phyloP scores from a whole-genome alignment of 192 early-diverging fungal species.

The Umbelopsis sp. region DNA sequence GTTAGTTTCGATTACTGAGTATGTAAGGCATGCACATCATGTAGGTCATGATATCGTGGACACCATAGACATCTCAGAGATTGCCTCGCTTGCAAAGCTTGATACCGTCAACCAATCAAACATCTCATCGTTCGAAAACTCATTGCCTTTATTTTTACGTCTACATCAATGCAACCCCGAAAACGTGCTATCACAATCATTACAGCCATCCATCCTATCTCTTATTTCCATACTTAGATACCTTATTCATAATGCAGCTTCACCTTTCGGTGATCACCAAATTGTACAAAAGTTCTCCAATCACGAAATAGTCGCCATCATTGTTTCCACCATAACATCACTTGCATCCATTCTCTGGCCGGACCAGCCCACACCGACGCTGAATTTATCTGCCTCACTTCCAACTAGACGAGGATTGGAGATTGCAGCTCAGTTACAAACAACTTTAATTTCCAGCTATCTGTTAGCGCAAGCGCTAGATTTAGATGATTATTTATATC shows the following conservation, averaged over 20 bases:
- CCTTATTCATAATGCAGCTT: conserved; percentile 39
- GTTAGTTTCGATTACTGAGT: conserved; percentile 36
- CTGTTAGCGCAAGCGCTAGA: conserved; percentile 42
- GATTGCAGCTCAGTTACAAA: conserved; percentile 50
- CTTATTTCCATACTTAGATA: conserved; percentile 39
- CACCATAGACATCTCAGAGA: neutral
- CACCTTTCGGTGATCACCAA: neutral
- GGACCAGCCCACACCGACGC: neutral
- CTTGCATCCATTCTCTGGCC: conserved; percentile 21
- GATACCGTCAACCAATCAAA: neutral
- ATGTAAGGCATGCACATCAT: conserved; percentile 48
- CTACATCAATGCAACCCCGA: neutral
- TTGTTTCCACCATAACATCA: conserved; percentile 41
- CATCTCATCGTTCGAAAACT: neutral
- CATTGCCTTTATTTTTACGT: neutral
- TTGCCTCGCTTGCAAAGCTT: conserved; percentile 26
- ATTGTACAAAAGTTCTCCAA: conserved; percentile 41
- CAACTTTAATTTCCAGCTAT: conserved; percentile 38
- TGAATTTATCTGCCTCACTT: conserved; percentile 26
- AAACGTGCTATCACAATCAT: neutral
- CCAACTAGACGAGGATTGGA: conserved; percentile 45
- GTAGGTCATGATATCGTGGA: conserved; percentile 19
- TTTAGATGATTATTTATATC: conserved; percentile 27
- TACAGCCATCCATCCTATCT: conserved; percentile 21
- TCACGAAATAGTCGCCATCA: conserved; percentile 51